phyloP scores from a whole-genome alignment of 768 basidiomycete genomes.

The Auricularia heimuer region DNA sequence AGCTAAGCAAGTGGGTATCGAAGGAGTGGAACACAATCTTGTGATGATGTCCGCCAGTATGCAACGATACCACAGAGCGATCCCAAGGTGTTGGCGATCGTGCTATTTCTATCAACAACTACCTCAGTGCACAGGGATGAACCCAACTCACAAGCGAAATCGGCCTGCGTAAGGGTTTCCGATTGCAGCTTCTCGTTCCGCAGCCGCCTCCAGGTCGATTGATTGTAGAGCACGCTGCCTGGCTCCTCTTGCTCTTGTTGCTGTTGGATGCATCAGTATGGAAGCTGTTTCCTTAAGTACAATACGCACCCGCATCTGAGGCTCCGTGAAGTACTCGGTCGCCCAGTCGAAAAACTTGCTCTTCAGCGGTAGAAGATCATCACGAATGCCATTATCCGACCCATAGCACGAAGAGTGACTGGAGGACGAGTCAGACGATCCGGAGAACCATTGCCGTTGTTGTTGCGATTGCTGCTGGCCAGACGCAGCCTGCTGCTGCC shows the following conservation, averaged over 20 bases:
- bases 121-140: neutral
- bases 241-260: conserved; percentile 94
- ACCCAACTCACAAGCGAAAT: conserved; percentile 54
- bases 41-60: conserved; percentile 49
- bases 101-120: neutral
- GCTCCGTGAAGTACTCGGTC: conserved; percentile 93
- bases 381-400: conserved; percentile 51
- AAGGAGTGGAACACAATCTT: conserved; percentile 85
- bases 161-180: conserved; percentile 59
- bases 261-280: conserved; percentile 30
- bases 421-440: neutral
- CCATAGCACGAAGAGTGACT: conserved; percentile 13
- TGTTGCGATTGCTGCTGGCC: neutral
- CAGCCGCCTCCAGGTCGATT: conserved; percentile 88
- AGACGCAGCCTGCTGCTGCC: conserved; percentile 2
- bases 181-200: conserved; percentile 74
- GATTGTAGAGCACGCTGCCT: conserved; percentile 86
- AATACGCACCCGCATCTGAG: conserved; percentile 85
- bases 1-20: conserved; percentile 77
- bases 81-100: conserved; percentile 64
- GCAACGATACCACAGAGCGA: conserved; percentile 54
- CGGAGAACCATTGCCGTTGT: conserved; percentile 21
- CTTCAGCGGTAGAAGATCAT: conserved; percentile 72
- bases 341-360: conserved; percentile 95
- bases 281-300: neutral